phyloP scores from a whole-genome alignment of 371 early-diverging fungal genomes.

The Choanephora cucurbitarum region DNA sequence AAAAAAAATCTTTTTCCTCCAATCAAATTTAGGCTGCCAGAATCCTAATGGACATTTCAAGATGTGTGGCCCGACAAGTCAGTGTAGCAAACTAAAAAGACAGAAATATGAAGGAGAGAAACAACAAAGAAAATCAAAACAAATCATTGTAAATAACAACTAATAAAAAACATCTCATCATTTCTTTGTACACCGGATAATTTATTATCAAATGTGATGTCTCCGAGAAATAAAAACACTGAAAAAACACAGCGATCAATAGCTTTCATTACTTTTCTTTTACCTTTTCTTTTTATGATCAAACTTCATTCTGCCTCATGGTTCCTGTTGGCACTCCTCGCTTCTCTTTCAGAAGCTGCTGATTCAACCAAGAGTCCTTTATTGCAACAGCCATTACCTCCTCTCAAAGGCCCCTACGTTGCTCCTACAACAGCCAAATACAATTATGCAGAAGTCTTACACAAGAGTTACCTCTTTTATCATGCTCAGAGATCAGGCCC shows the following conservation, averaged over 20 bases:
- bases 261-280: constrained; percentile 3
- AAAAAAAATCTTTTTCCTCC: neutral
- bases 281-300: neutral
- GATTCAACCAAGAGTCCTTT: constrained; percentile 30
- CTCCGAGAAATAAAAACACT: constrained; percentile 6
- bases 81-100: constrained; percentile 17
- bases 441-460: constrained; percentile 57
- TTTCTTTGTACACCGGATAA: neutral
- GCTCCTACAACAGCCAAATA: constrained; percentile 53
- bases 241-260: no score
- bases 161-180: constrained; percentile 2
- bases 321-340: constrained; percentile 10
- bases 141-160: neutral
- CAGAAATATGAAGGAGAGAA: constrained; percentile 17
- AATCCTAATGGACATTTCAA: constrained; percentile 52
- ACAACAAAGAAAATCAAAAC: constrained; percentile 13
- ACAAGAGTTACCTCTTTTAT: constrained; percentile 58
- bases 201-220: constrained; percentile 2
- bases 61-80: constrained; percentile 33
- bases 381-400: constrained; percentile 31
- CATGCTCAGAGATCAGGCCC: constrained; percentile 58
- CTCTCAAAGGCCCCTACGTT: constrained; percentile 36
- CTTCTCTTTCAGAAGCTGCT: neutral
- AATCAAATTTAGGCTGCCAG: constrained; percentile 43
- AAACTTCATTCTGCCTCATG: constrained; percentile 10